Conservation (phyloP, 192 early-diverging fungal genomes). For the Coemansia sp. region DNA sequence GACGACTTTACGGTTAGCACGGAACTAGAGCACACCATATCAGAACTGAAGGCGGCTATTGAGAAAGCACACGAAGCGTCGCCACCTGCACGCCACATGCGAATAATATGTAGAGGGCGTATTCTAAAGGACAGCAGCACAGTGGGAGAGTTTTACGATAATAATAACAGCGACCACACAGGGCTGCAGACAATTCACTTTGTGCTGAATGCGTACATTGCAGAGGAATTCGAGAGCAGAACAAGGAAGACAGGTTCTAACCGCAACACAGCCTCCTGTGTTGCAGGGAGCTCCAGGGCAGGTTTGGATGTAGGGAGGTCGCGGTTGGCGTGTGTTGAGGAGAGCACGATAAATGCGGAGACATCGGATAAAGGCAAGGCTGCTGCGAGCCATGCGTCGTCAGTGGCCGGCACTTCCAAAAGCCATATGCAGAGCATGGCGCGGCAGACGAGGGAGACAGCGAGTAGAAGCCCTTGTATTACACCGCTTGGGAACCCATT, state of each 20-base stretch:
- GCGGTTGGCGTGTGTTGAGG: neutral
- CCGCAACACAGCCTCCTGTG: neutral
- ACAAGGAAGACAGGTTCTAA: neutral
- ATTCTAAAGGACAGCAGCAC: conserved; percentile 23
- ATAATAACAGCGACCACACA: neutral
- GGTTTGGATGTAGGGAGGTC: neutral
- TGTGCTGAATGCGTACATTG: conserved; percentile 22
- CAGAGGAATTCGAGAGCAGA: neutral
- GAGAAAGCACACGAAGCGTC: conserved; percentile 25
- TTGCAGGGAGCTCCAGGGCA: neutral
- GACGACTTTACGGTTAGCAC: conserved; percentile 30
- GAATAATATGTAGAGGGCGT: conserved; percentile 50
- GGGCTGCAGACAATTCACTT: conserved; percentile 37
- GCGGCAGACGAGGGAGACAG: neutral
- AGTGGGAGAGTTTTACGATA: conserved; percentile 10
- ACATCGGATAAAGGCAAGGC: neutral
- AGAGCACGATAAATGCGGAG: neutral
- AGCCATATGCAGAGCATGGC: neutral
- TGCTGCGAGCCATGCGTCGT: conserved; percentile 2
- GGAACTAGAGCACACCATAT: conserved; percentile 16
- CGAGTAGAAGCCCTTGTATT: neutral
- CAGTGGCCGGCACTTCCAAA: conserved; percentile 4
- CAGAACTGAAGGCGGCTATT: conserved; percentile 35
- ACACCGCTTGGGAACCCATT: conserved; percentile 39
- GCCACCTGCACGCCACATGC: conserved; percentile 43